Conservation (phyloP, 257 asterid species). For the Rauvolfia tetraphylla region DNA sequence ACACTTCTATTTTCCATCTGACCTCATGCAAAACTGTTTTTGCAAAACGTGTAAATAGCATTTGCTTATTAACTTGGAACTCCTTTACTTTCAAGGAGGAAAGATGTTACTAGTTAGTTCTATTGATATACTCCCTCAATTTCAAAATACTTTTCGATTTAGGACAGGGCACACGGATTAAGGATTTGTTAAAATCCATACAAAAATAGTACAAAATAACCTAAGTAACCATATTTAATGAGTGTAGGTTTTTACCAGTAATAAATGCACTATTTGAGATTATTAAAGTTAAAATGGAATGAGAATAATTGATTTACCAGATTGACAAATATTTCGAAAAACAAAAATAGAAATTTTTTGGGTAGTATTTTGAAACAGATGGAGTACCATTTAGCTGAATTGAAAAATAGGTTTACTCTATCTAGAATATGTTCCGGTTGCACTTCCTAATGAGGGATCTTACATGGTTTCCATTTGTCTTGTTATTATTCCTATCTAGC, state of each 20-base stretch:
- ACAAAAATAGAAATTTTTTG: no score
- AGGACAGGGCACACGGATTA: no score
- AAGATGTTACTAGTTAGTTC: neutral
- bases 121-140: neutral
- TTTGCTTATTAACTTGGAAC: neutral
- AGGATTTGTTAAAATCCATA: no score
- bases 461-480: neutral
- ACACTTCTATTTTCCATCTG: neutral
- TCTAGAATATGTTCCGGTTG: neutral
- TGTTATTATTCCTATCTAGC: slow-evolving; percentile 35
- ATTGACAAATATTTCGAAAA: no score
- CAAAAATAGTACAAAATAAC: no score
- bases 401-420: neutral
- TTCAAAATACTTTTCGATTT: no score
- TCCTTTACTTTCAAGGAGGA: neutral
- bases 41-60: neutral
- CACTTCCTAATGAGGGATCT: neutral
- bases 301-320: no score
- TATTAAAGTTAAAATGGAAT: no score
- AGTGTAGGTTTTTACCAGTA: no score
- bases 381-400: neutral
- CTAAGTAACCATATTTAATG: no score
- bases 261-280: no score
- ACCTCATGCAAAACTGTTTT: neutral
- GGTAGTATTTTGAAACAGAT: no score